Conservation (phyloP, 305 asterid genomes). For the Fraxinus latifolia region DNA sequence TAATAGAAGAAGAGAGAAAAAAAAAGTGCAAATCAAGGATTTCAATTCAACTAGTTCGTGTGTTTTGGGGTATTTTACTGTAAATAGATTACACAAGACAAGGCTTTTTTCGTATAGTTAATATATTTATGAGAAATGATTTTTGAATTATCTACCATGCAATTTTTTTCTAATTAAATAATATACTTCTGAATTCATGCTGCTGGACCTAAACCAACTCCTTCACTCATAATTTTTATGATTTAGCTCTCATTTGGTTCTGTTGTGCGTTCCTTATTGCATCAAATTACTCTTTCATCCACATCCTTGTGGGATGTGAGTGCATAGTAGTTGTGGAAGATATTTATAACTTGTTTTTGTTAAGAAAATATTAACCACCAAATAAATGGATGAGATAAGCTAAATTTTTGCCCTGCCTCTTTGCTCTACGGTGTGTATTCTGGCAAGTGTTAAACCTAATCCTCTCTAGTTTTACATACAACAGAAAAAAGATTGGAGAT, state of each 20-base stretch:
- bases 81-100: not conserved
- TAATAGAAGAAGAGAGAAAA: not conserved
- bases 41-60: not conserved
- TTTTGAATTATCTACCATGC: not conserved
- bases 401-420: not conserved
- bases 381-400: not conserved
- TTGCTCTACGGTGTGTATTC: conserved; percentile 3
- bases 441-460: not conserved
- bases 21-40: not conserved
- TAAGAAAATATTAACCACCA: not conserved
- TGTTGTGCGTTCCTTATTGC: not conserved
- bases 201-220: not conserved
- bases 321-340: not conserved
- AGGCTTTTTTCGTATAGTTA: not conserved
- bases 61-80: not conserved
- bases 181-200: not conserved
- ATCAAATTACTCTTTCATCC: not conserved
- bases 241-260: not conserved
- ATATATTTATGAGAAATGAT: not conserved
- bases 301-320: not conserved
- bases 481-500: no score
- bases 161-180: not conserved
- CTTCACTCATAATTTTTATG: not conserved
- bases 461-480: no score
- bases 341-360: not conserved